These are phyloP conservation scores for Microthyrium microscopicum DNA, from an alignment of 2,329 filamentous ascomycete species.

Conservation along the genomic window DNA sequence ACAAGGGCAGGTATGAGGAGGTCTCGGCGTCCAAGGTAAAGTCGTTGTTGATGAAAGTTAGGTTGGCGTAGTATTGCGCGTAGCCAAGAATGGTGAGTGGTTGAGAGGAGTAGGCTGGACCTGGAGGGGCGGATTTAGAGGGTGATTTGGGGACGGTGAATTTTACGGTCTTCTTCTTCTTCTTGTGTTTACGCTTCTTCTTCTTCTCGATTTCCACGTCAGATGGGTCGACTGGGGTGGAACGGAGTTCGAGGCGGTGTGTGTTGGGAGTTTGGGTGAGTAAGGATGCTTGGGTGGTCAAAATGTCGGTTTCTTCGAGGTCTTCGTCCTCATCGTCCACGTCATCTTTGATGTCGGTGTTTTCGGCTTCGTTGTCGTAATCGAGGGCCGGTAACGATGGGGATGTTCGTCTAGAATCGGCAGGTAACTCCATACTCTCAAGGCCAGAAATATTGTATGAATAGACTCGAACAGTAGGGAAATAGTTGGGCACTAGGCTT, in stretches of 20 bases:
- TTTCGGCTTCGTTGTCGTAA: too few species aligned
- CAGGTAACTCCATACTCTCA: slow-evolving; percentile 34
- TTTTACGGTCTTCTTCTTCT: slow-evolving; percentile 38
- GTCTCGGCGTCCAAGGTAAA: slow-evolving; percentile 21
- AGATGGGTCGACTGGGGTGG: neutral
- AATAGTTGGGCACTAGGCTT: slow-evolving; percentile 85
- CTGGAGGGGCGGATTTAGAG: slow-evolving; percentile 54
- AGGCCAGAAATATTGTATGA: slow-evolving; percentile 84
- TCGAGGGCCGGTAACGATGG: too few species aligned
- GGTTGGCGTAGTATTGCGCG: slow-evolving; percentile 83
- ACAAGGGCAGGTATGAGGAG: too few species aligned
- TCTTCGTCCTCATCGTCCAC: neutral
- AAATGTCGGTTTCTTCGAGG: slow-evolving; percentile 5
- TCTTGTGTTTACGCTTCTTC: slow-evolving; percentile 33
- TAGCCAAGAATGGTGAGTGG: slow-evolving; percentile 63
- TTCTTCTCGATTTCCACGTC: slow-evolving; percentile 27
- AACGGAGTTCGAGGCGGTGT: slow-evolving; percentile 19
- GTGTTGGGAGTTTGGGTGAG: too few species aligned
- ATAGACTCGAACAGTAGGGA: slow-evolving; percentile 74
- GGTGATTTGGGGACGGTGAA: slow-evolving; percentile 51
- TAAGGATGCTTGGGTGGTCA: too few species aligned
- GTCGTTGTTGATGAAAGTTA: slow-evolving; percentile 77
- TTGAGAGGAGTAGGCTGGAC: slow-evolving; percentile 81
- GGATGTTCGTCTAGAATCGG: too few species aligned
- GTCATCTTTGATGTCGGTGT: slow-evolving; percentile 9